Conservation (phyloP, 139 green algal genomes). For the Chlamydomonas eustigma region DNA sequence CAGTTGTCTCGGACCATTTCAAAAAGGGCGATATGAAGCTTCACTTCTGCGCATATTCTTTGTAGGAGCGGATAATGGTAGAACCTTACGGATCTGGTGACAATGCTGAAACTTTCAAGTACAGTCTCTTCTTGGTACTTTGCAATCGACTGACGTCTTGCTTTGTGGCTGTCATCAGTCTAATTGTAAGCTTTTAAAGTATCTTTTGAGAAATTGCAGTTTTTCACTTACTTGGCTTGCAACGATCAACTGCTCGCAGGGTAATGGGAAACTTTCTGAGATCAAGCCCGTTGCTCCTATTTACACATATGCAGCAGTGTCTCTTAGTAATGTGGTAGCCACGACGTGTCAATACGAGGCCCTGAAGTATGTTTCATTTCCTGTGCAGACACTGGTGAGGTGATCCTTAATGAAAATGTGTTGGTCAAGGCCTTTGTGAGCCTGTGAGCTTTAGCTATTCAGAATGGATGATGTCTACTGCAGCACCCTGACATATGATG, state of each 20-base stretch:
- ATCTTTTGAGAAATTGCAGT: neutral
- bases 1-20: neutral
- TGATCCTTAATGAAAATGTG: no score
- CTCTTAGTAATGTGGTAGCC: constrained; percentile 90
- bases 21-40: neutral
- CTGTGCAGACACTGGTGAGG: constrained; percentile 75
- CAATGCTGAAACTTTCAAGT: constrained; percentile 75
- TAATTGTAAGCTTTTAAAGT: neutral
- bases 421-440: no score
- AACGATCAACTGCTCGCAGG: neutral
- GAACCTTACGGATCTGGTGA: constrained; percentile 54
- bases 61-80: constrained; percentile 94
- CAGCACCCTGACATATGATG: no score
- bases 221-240: neutral
- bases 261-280: constrained; percentile 15
- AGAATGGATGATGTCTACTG: no score
- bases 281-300: constrained; percentile 69
- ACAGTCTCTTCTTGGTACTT: constrained; percentile 91
- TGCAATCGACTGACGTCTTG: constrained; percentile 78
- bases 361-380: constrained; percentile 92
- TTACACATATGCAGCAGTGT: constrained; percentile 72
- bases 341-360: constrained; percentile 98
- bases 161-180: constrained; percentile 51
- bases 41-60: neutral
- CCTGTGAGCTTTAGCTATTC: no score